Evolutionary conservation across 2,329 filamentous ascomycete species (phyloP).

Genomic region (Magnaporthiopsis rhizophila): DNA sequence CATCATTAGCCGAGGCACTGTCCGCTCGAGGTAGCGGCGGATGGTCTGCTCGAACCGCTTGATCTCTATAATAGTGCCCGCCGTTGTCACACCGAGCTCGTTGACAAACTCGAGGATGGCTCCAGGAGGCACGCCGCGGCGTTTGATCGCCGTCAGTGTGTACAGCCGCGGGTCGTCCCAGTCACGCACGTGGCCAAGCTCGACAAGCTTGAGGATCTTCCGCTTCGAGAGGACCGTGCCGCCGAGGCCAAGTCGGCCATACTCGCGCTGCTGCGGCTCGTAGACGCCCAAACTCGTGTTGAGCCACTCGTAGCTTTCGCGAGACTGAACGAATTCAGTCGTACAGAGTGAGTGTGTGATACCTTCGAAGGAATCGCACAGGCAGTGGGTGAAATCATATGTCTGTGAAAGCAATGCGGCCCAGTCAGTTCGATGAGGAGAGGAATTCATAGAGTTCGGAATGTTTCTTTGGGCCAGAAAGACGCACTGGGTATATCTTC

Average conservation of each 20-base stretch:
- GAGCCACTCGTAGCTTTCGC: conserved; percentile 84
- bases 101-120: conserved; percentile 86
- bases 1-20: conserved; percentile 82
- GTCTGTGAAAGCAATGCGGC: conserved; percentile 32
- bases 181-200: conserved; percentile 67
- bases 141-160: conserved; percentile 74
- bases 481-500: conserved; percentile 69
- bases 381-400: conserved; percentile 85
- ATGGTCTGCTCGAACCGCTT: conserved; percentile 78
- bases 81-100: conserved; percentile 83
- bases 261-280: conserved; percentile 91
- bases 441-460: background rate
- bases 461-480: background rate
- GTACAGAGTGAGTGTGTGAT: conserved; percentile 93
- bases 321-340: conserved; percentile 78
- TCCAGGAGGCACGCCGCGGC: conserved; percentile 79
- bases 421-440: background rate
- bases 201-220: conserved; percentile 71
- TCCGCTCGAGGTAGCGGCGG: conserved; percentile 77
- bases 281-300: conserved; percentile 77
- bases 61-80: conserved; percentile 70
- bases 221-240: conserved; percentile 86
- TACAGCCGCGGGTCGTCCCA: conserved; percentile 92
- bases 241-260: conserved; percentile 59
- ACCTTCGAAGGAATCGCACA: conserved; percentile 85